These are phyloP conservation scores for Mycosphaerella sp. DNA, from an alignment of 2,329 filamentous ascomycete genomes.

Conservation along the genomic window DNA sequence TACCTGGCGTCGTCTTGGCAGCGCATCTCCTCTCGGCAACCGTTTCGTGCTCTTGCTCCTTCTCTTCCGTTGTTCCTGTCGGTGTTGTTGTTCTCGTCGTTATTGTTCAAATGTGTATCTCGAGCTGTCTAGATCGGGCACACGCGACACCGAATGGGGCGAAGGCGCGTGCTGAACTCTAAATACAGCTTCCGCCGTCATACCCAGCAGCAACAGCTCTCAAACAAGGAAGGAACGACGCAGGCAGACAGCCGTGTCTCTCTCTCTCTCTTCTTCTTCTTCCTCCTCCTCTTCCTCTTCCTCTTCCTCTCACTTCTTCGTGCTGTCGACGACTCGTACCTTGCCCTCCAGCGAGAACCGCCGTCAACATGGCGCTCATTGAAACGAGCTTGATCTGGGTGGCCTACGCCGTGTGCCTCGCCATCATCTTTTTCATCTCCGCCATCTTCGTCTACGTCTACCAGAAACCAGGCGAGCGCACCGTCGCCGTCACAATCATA, in stretches of 20 bases:
- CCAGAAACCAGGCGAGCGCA: conserved; percentile 82
- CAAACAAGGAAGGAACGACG: background rate
- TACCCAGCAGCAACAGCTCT: background rate
- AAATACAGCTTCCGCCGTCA: background rate
- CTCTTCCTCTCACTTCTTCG: background rate
- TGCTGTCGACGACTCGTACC: too few relatives aligned
- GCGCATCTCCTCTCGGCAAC: background rate
- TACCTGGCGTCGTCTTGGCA: background rate
- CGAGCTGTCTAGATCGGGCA: background rate
- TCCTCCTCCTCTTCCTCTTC: too few relatives aligned
- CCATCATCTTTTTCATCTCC: conserved; percentile 67
- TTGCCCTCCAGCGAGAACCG: background rate
- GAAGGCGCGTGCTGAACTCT: background rate
- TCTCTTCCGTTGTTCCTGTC: background rate
- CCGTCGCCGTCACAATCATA: conserved; percentile 71
- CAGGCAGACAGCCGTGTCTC: background rate
- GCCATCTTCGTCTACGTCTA: conserved; percentile 85
- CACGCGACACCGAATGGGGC: background rate
- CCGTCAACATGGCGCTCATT: conserved; percentile 57
- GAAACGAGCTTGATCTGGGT: conserved; percentile 93
- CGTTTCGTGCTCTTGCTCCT: background rate
- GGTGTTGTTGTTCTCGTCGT: background rate
- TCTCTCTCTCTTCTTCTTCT: too few relatives aligned
- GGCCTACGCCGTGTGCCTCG: conserved; percentile 78
- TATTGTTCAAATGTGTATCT: background rate